These are phyloP conservation scores for Escovopsis sp. DNA, from an alignment of 2,329 filamentous ascomycete genomes.

Conservation along the genomic window DNA sequence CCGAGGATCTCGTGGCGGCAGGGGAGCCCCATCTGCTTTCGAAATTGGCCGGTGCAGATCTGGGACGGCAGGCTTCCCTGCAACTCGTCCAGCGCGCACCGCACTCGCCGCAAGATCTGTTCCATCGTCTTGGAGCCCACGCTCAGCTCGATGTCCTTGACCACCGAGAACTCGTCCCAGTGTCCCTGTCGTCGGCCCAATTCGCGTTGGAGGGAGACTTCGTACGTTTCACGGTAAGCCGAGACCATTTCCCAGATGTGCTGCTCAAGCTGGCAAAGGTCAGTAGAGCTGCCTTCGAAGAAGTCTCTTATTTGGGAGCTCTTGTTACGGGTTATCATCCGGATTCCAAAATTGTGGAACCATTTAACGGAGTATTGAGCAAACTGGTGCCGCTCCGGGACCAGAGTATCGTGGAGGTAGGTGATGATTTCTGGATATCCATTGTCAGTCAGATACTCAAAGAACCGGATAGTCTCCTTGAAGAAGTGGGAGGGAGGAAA, in stretches of 20 bases:
- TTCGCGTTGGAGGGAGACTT: not conserved
- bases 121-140: slow-evolving; percentile 1
- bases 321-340: not conserved
- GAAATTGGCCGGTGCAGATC: not conserved
- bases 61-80: not conserved
- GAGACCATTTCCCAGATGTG: slow-evolving; percentile 2
- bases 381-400: not conserved
- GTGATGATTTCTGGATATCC: not conserved
- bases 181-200: not conserved
- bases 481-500: too few species aligned
- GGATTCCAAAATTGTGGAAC: slow-evolving; percentile 1
- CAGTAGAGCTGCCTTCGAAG: slow-evolving; percentile 1
- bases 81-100: not conserved
- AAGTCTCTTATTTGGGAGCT: slow-evolving; percentile 1
- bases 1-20: not conserved
- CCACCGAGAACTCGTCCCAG: not conserved
- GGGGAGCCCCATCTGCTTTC: not conserved
- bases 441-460: not conserved
- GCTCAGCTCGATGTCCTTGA: not conserved
- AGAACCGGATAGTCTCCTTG: too few species aligned
- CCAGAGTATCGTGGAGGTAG: not conserved
- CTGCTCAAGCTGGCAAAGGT: slow-evolving; percentile 1
- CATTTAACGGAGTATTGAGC: not conserved
- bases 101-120: not conserved
- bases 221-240: not conserved